Conservation (phyloP, 345 rosid species). For the Rhodamnia argentea region DNA sequence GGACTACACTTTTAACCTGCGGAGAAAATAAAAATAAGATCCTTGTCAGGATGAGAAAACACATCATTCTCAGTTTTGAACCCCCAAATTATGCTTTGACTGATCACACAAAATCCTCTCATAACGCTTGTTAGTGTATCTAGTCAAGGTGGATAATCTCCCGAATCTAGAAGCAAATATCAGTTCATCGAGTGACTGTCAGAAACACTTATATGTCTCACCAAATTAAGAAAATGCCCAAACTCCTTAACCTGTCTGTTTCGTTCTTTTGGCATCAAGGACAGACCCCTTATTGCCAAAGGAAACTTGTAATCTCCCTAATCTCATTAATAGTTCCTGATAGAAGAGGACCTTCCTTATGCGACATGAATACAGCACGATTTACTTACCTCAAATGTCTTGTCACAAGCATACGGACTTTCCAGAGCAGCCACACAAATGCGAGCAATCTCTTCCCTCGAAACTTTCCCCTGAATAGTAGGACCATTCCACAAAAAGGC, state of each 20-base stretch:
- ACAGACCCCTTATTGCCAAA: background rate
- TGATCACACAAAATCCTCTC: background rate
- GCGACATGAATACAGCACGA: background rate
- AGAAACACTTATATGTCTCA: background rate
- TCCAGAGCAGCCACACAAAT: slow-evolving; percentile 81
- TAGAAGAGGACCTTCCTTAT: background rate
- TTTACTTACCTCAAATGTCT: slow-evolving; percentile 78
- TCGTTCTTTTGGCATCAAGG: background rate
- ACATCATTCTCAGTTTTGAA: background rate
- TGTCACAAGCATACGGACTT: slow-evolving; percentile 68
- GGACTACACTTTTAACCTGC: slow-evolving; percentile 86
- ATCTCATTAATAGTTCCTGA: background rate
- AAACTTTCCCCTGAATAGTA: slow-evolving; percentile 63
- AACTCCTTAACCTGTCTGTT: background rate
- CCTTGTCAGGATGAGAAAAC: background rate
- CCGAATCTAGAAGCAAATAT: background rate
- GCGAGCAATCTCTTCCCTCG: slow-evolving; percentile 88
- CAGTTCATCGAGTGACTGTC: background rate
- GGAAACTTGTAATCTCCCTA: background rate
- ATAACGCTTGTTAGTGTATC: background rate
- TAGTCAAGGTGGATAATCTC: background rate
- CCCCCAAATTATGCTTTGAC: background rate
- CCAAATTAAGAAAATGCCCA: background rate
- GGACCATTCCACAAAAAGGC: background rate
- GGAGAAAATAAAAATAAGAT: background rate